Conservation (phyloP, 2,329 filamentous ascomycete genomes). For the Fusarium humuli region DNA sequence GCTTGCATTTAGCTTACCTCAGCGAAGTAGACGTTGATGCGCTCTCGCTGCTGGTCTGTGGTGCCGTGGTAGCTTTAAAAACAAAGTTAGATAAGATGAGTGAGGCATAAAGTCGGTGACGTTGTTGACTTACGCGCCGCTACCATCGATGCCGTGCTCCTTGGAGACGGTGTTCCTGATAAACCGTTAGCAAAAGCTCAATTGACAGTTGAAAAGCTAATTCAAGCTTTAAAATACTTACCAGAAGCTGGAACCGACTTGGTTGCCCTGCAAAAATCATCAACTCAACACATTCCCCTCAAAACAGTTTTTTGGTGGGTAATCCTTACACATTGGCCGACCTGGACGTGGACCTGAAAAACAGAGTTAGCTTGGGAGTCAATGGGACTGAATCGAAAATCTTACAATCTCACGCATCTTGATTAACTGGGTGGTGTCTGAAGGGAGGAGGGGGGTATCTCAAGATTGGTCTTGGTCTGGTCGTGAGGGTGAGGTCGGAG, state of each 20-base stretch:
- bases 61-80: slow-evolving; percentile 78
- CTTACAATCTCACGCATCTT: slow-evolving; percentile 72
- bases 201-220: not conserved
- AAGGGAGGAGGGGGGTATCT: not conserved
- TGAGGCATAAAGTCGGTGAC: slow-evolving; percentile 9
- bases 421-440: not conserved
- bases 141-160: slow-evolving; percentile 96
- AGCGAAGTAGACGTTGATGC: slow-evolving; percentile 99
- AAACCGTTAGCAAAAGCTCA: not conserved
- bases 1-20: slow-evolving; percentile 57
- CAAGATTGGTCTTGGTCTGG: slow-evolving; percentile 2
- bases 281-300: slow-evolving; percentile 27
- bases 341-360: slow-evolving; percentile 94
- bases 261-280: slow-evolving; percentile 81
- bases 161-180: slow-evolving; percentile 78
- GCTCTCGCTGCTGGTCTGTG: slow-evolving; percentile 98
- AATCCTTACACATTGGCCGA: slow-evolving; percentile 92
- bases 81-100: slow-evolving; percentile 9
- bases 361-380: not conserved
- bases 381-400: not conserved
- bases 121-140: slow-evolving; percentile 75
- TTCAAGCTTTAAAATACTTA: not conserved
- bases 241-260: slow-evolving; percentile 99
- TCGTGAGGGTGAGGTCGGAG: not conserved
- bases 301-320: slow-evolving; percentile 54